Conservation (phyloP, 225 moss, liverwort and hornwort genomes). For the Physcomitrellopsis africana region DNA sequence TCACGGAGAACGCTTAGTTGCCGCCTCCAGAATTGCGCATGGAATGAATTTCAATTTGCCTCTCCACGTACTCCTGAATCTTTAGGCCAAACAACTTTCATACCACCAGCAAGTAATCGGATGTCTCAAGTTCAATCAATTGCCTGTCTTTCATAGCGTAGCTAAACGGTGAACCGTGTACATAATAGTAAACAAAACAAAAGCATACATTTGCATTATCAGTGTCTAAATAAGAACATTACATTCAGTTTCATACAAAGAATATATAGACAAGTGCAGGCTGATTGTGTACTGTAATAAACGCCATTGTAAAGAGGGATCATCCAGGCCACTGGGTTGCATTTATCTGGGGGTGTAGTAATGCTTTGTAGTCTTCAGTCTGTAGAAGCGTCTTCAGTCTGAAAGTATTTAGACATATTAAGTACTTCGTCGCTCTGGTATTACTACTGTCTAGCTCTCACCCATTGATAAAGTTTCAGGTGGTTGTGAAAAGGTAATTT, state of each 20-base stretch:
- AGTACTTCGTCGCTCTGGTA: too few species aligned
- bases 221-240: neutral
- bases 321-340: conserved; percentile 22
- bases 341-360: conserved; percentile 12
- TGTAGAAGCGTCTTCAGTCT: too few species aligned
- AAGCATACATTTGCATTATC: too few species aligned
- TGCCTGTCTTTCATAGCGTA: too few species aligned
- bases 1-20: neutral
- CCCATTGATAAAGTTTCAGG: too few species aligned
- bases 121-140: too few species aligned
- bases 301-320: conserved; percentile 16
- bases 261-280: conserved; percentile 1
- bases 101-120: neutral
- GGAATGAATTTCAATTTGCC: neutral
- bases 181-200: too few species aligned
- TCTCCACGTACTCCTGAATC: neutral
- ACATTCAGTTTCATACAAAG: conserved; percentile 1
- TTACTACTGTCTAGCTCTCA: too few species aligned
- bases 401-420: too few species aligned
- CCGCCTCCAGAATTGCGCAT: neutral
- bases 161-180: too few species aligned
- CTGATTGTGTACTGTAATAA: conserved; percentile 19
- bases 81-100: neutral
- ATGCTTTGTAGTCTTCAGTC: conserved; percentile 9
- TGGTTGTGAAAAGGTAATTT: too few species aligned